These are phyloP conservation scores for Raddia distichophylla DNA, from an alignment of 176 grass and related monocot genomes.

Conservation along the genomic window DNA sequence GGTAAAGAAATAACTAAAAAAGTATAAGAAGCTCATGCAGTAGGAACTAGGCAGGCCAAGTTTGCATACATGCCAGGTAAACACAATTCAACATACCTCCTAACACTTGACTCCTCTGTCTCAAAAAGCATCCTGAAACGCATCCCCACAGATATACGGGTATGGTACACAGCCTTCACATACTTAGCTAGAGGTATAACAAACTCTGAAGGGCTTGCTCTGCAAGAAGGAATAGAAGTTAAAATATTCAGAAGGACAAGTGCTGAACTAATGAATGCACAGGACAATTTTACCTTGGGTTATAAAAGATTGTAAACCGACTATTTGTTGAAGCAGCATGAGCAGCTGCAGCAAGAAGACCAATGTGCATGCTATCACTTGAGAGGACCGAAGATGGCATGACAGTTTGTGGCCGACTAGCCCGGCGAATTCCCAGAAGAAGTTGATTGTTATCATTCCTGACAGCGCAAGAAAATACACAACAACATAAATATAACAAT, in stretches of 20 bases:
- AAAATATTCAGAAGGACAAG: conserved; percentile 6
- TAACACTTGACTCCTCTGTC: conserved; percentile 96
- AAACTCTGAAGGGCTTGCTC: conserved; percentile 97
- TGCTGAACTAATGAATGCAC: background rate
- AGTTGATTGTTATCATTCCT: conserved; percentile 98
- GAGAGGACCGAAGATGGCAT: conserved; percentile 99
- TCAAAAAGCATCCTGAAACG: conserved; percentile 99
- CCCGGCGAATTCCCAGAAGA: conserved; percentile 90
- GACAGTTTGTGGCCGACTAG: conserved; percentile 84
- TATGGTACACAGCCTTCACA: conserved; percentile 96
- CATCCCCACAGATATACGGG: conserved; percentile 95
- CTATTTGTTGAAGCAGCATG: conserved; percentile 97
- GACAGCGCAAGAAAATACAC: conserved; percentile 19
- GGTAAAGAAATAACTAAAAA: background rate
- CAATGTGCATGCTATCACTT: conserved; percentile 99
- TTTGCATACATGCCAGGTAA: background rate
- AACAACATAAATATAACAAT: background rate
- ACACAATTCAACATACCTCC: conserved; percentile 53
- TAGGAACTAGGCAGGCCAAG: background rate
- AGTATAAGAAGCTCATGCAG: background rate
- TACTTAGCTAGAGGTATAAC: conserved; percentile 93
- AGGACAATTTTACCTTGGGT: conserved; percentile 69
- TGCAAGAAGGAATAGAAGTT: conserved; percentile 44
- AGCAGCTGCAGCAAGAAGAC: conserved; percentile 93
- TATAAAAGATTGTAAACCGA: conserved; percentile 98